phyloP scores from a whole-genome alignment of 176 grass and related monocot genomes.

The Thinopyrum elongatum region DNA sequence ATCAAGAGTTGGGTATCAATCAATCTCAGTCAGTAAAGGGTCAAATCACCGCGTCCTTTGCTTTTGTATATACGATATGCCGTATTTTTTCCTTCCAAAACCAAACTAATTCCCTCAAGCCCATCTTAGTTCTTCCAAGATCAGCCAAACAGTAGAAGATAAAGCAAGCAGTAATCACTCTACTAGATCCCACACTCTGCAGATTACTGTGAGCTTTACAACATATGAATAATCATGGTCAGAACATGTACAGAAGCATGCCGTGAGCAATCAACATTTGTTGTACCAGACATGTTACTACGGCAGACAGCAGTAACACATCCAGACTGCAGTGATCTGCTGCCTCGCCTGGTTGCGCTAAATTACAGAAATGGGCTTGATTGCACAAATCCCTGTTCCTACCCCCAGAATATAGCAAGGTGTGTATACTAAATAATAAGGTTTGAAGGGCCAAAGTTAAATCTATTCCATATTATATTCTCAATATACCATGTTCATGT shows the following conservation, averaged over 20 bases:
- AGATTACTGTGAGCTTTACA: neutral
- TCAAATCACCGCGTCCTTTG: neutral
- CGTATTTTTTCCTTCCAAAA: neutral
- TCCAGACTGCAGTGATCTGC: neutral
- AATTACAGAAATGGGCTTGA: neutral
- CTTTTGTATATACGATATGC: neutral
- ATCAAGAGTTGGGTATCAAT: conserved; percentile 18
- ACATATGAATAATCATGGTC: neutral
- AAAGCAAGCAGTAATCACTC: neutral
- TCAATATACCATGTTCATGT: neutral
- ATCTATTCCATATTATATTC: neutral
- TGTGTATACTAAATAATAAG: neutral
- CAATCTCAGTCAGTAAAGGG: neutral
- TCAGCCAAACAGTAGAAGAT: neutral
- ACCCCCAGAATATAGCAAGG: neutral
- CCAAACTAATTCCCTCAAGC: neutral
- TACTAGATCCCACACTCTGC: neutral
- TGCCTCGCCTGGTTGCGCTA: neutral
- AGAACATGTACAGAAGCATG: conserved; percentile 9
- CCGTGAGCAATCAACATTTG: neutral
- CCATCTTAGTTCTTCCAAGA: neutral
- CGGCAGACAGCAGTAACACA: neutral
- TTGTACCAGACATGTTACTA: neutral
- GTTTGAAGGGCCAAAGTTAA: neutral
- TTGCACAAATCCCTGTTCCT: neutral